phyloP scores from a whole-genome alignment of 2,329 filamentous ascomycete genomes.

The Zymoseptoria ardabiliae region DNA sequence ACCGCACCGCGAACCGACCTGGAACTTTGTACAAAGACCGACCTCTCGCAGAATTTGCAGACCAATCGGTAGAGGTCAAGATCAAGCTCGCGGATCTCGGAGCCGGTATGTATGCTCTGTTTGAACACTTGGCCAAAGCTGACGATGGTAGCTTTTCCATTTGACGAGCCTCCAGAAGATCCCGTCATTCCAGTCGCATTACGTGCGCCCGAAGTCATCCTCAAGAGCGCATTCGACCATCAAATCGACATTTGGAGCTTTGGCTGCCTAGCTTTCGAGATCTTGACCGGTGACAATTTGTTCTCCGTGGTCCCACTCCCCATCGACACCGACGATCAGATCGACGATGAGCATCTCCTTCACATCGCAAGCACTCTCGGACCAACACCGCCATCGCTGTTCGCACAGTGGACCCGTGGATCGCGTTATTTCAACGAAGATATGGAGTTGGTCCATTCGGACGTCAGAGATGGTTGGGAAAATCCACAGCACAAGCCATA shows the following conservation, averaged over 20 bases:
- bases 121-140: not conserved
- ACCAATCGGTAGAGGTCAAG: not conserved
- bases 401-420: conserved; percentile 1
- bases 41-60: conserved; percentile 1
- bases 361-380: not conserved
- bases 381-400: not conserved
- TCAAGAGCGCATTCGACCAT: not conserved
- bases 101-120: not conserved
- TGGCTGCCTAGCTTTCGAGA: conserved; percentile 1
- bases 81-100: conserved; percentile 5
- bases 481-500: not conserved
- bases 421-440: not conserved
- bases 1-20: not conserved
- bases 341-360: not conserved
- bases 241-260: conserved; percentile 6
- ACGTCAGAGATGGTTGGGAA: not conserved
- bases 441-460: not conserved
- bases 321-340: not conserved
- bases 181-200: conserved; percentile 1
- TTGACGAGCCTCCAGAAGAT: not conserved
- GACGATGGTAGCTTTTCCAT: conserved; percentile 1
- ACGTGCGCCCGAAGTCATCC: conserved; percentile 5
- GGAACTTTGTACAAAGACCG: not conserved
- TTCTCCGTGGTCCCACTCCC: not conserved
- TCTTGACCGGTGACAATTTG: not conserved